Evolutionary conservation across 305 asterid species (phyloP).

Genomic region (Fraxinus angustifolia): DNA sequence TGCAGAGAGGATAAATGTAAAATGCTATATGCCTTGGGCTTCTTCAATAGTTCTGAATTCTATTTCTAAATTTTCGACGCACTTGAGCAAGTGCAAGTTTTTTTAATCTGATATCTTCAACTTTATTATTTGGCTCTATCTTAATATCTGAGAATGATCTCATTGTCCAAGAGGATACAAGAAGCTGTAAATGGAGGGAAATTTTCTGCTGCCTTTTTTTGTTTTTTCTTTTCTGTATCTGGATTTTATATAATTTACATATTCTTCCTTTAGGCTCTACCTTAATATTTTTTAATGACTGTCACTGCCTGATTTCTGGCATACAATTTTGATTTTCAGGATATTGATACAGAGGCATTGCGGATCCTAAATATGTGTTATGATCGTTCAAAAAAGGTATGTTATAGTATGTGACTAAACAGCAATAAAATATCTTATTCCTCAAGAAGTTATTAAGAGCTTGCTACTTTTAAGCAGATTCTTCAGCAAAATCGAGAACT

Average conservation of each 20-base stretch:
- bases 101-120: not conserved
- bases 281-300: not conserved
- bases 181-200: not conserved
- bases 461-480: constrained; percentile 44
- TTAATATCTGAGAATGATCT: not conserved
- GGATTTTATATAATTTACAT: not conserved
- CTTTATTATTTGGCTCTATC: not conserved
- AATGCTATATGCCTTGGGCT: constrained; percentile 11
- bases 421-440: not conserved
- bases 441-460: constrained; percentile 5
- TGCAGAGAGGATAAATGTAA: constrained; percentile 61
- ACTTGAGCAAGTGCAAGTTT: not conserved
- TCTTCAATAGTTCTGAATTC: not conserved
- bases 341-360: constrained; percentile 73
- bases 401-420: not conserved
- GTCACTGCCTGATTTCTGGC: constrained; percentile 10
- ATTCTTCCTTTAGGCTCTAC: not conserved
- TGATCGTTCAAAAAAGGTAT: constrained; percentile 80
- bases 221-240: not conserved
- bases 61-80: not conserved
- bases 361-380: constrained; percentile 59
- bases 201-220: not conserved
- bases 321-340: constrained; percentile 40
- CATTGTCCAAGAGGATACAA: not conserved
- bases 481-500: constrained; percentile 60